phyloP scores from a whole-genome alignment of 139 green algal species.

The Gonium pectorale region DNA sequence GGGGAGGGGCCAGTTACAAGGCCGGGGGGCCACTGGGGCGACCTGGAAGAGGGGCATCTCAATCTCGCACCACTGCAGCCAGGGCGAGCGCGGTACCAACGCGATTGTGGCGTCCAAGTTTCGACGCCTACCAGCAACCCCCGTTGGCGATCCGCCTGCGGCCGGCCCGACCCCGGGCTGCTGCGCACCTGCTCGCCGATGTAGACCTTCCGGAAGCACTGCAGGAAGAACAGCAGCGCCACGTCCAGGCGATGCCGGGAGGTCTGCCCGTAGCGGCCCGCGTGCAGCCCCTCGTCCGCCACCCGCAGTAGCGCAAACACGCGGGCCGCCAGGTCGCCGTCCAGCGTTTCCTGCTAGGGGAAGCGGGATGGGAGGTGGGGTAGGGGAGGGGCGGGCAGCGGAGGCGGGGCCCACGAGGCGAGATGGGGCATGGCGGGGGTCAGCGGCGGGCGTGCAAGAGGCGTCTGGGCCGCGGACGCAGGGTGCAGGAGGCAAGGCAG shows the following conservation, averaged over 20 bases:
- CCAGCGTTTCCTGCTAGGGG: conserved; percentile 85
- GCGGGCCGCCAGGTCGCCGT: conserved; percentile 90
- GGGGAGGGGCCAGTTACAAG: too few species aligned
- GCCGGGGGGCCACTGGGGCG: too few species aligned
- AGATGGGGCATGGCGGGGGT: neutral
- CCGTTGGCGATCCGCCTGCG: neutral
- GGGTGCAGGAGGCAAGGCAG: too few species aligned
- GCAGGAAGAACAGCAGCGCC: conserved; percentile 94
- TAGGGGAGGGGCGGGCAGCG: neutral
- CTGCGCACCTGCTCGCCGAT: conserved; percentile 92
- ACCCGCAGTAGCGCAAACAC: conserved; percentile 89
- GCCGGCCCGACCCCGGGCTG: too few species aligned
- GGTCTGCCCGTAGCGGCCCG: conserved; percentile 67
- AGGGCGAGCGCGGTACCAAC: too few species aligned
- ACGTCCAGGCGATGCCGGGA: conserved; percentile 92
- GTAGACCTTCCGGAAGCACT: conserved; percentile 97
- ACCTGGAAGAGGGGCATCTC: too few species aligned
- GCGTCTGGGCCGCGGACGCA: too few species aligned
- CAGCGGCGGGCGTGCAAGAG: too few species aligned
- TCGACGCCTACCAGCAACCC: too few species aligned
- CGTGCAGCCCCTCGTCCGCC: conserved; percentile 80
- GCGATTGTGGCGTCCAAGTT: too few species aligned
- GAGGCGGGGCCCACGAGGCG: neutral
- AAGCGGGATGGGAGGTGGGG: neutral
- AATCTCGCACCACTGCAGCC: too few species aligned